phyloP scores from a whole-genome alignment of 371 early-diverging fungal genomes.

The Gilbertella persicaria region DNA sequence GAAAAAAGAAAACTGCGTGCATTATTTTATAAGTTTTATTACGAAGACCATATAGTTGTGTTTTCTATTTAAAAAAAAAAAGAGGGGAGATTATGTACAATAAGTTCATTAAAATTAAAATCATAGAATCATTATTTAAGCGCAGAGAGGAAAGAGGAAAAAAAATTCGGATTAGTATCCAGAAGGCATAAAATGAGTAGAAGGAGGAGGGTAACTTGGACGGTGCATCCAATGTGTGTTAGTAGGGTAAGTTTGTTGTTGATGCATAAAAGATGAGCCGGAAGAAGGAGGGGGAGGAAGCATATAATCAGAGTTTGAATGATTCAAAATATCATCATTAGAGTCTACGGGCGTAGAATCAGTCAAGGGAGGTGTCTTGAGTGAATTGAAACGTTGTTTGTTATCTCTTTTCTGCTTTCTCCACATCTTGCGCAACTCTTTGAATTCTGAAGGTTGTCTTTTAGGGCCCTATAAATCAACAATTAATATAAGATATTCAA shows the following conservation, averaged over 20 bases:
- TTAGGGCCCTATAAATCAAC: slow-evolving; percentile 33
- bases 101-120: too few species aligned
- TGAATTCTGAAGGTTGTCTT: slow-evolving; percentile 60
- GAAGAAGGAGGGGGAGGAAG: slow-evolving; percentile 8
- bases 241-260: slow-evolving; percentile 6
- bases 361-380: too few species aligned
- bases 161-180: background rate
- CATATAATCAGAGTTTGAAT: slow-evolving; percentile 9
- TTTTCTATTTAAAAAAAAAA: too few species aligned
- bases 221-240: slow-evolving; percentile 7
- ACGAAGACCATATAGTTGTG: too few species aligned
- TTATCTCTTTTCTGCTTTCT: slow-evolving; percentile 50
- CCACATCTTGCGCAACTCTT: slow-evolving; percentile 62
- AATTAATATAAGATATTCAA: background rate
- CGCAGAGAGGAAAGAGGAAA: background rate
- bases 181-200: background rate
- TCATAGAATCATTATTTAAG: too few species aligned
- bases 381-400: slow-evolving; percentile 17
- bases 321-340: slow-evolving; percentile 5
- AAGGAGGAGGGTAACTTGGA: background rate
- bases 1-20: too few species aligned
- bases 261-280: slow-evolving; percentile 4
- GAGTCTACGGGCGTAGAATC: too few species aligned
- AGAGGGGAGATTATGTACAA: too few species aligned
- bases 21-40: too few species aligned